phyloP scores from a whole-genome alignment of 2,329 filamentous ascomycete genomes.

The Apiospora aurea region DNA sequence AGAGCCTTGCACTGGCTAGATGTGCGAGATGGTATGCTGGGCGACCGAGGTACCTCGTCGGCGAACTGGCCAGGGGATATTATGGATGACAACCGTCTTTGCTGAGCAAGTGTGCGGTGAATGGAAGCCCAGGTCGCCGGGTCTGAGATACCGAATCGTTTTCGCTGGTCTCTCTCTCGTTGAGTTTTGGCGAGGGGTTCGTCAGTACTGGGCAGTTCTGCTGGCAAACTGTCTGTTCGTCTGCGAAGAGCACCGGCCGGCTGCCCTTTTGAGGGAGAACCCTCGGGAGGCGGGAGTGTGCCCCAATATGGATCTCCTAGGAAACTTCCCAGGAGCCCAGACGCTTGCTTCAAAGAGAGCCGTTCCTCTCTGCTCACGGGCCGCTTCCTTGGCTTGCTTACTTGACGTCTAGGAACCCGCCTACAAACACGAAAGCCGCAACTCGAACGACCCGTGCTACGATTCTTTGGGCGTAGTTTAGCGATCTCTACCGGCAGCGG shows the following conservation, averaged over 20 bases:
- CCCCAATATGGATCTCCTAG: conserved; percentile 39
- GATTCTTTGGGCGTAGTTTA: conserved; percentile 45
- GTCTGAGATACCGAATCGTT: conserved; percentile 44
- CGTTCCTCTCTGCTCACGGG: neutral
- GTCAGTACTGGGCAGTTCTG: neutral
- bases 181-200: neutral
- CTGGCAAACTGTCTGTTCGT: neutral
- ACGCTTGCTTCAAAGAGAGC: conserved; percentile 36
- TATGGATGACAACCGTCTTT: conserved; percentile 49
- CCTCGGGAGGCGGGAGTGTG: conserved; percentile 31
- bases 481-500: conserved; percentile 42
- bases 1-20: conserved; percentile 53
- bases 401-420: conserved; percentile 33
- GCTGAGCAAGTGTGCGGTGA: conserved; percentile 53
- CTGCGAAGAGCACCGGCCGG: neutral
- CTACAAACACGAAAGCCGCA: conserved; percentile 46
- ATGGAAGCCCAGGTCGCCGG: conserved; percentile 53
- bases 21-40: conserved; percentile 46
- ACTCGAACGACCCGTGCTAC: conserved; percentile 43
- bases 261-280: conserved; percentile 23
- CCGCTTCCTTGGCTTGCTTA: conserved; percentile 20
- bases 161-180: conserved; percentile 33
- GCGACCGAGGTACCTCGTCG: conserved; percentile 25
- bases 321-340: conserved; percentile 33
- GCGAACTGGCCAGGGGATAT: conserved; percentile 33